Conservation (phyloP, 495 filamentous ascomycete species). For the Daldinia bambusicola region DNA sequence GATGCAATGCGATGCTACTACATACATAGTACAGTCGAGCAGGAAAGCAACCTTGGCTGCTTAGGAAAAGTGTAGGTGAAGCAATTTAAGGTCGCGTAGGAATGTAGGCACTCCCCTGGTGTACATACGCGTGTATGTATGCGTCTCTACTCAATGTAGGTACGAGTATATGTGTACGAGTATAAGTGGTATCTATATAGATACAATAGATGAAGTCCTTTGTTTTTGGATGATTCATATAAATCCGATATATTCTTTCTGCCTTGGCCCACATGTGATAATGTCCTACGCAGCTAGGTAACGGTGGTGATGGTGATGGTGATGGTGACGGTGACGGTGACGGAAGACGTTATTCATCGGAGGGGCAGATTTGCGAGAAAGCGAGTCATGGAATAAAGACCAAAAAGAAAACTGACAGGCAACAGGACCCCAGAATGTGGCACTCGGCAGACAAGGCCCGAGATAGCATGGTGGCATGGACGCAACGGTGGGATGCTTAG, state of each 20-base stretch:
- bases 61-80: constrained; percentile 14
- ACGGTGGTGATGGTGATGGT: constrained; percentile 1
- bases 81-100: constrained; percentile 11
- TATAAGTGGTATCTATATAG: no score
- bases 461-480: constrained; percentile 45
- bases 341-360: constrained; percentile 28
- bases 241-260: not conserved
- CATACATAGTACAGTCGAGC: no score
- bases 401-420: constrained; percentile 26
- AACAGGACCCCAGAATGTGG: constrained; percentile 43
- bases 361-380: constrained; percentile 29
- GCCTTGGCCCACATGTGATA: constrained; percentile 31
- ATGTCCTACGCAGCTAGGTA: constrained; percentile 6
- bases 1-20: constrained; percentile 42
- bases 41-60: constrained; percentile 1
- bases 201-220: no score
- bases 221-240: not conserved
- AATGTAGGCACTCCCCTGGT: not conserved
- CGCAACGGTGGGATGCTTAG: constrained; percentile 40
- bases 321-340: constrained; percentile 1
- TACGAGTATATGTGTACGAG: not conserved
- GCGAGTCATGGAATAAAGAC: constrained; percentile 5
- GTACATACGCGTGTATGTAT: not conserved
- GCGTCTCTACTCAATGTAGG: not conserved
- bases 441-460: constrained; percentile 45